These are phyloP conservation scores for Pseudogymnoascus sp. DNA, from an alignment of 2,329 filamentous ascomycete species.

Conservation along the genomic window DNA sequence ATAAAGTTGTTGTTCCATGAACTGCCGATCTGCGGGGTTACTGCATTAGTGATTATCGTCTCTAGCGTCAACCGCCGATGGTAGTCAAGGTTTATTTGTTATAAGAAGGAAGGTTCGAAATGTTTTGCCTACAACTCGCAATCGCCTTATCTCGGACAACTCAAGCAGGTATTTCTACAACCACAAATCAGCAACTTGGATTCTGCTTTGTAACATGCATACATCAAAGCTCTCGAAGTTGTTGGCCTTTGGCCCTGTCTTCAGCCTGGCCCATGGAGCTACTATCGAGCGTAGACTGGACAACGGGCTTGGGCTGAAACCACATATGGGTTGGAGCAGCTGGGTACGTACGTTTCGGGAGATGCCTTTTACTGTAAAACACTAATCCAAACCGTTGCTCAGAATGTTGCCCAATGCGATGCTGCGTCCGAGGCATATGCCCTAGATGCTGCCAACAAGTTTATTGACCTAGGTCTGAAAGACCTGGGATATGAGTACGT, in stretches of 20 bases:
- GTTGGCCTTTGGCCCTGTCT: not conserved
- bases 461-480: conserved; percentile 34
- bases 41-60: too few relatives aligned
- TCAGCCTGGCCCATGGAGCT: not conserved
- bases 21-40: too few relatives aligned
- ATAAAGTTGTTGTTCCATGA: too few relatives aligned
- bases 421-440: conserved; percentile 40
- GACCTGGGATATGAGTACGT: conserved; percentile 41
- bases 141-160: not conserved
- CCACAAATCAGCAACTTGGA: not conserved
- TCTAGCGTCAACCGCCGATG: too few relatives aligned
- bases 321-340: conserved; percentile 19
- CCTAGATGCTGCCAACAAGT: conserved; percentile 20
- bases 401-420: conserved; percentile 39
- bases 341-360: not conserved
- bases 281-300: conserved; percentile 12
- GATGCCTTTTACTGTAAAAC: conserved; percentile 29
- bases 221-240: not conserved
- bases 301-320: conserved; percentile 21
- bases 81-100: too few relatives aligned
- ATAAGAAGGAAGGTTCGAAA: not conserved
- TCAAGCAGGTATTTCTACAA: not conserved
- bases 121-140: not conserved
- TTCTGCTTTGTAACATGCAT: not conserved
- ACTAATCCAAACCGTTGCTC: conserved; percentile 42